Evolutionary conservation across 129 eudicot genomes (phyloP).

Genomic region (Flaveria brownii): DNA sequence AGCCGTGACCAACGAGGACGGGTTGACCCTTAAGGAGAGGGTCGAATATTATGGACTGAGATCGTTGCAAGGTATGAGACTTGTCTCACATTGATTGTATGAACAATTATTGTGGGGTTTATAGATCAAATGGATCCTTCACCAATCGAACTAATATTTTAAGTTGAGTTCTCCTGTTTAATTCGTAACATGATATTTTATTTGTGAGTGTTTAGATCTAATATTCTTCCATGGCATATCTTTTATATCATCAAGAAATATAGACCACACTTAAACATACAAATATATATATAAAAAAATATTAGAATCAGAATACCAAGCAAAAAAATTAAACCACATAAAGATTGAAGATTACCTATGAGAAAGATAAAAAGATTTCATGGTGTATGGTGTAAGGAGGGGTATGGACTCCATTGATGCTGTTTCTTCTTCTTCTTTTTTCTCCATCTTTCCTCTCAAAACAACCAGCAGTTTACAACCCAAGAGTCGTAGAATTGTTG

Average conservation of each 20-base stretch:
- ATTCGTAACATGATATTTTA: no score
- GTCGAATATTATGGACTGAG: no score
- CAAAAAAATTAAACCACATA: not conserved
- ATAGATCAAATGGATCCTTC: no score
- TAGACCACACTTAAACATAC: no score
- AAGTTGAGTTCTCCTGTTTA: no score
- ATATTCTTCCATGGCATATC: not conserved
- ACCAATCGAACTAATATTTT: no score
- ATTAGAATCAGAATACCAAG: not conserved
- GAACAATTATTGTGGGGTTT: no score
- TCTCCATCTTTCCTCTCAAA: slow-evolving; percentile 25
- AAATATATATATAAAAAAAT: not conserved
- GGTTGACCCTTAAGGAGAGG: no score
- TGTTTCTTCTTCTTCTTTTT: slow-evolving; percentile 7
- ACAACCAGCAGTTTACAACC: not conserved
- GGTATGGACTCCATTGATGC: slow-evolving; percentile 15
- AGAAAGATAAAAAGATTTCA: slow-evolving; percentile 37
- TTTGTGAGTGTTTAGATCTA: not conserved
- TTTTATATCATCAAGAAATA: not conserved
- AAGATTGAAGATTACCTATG: slow-evolving; percentile 29
- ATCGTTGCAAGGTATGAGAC: no score
- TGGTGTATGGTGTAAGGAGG: slow-evolving; percentile 37
- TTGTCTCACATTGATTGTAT: no score
- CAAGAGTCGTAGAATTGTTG: not conserved
- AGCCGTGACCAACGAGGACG: no score